Conservation (phyloP, 805 yeast species). For the Barnettozyma sucrosica region DNA sequence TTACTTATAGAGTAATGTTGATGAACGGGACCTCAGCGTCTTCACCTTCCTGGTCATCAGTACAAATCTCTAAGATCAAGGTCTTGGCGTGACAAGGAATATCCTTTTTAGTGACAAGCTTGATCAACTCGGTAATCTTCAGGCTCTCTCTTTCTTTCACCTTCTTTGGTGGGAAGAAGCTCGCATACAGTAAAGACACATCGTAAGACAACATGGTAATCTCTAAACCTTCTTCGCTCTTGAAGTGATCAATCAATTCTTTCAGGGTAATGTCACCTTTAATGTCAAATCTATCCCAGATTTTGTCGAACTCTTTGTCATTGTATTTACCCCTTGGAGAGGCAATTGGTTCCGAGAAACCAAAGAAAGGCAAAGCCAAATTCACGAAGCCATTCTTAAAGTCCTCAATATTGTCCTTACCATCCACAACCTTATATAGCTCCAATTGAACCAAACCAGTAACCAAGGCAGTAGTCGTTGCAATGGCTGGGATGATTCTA, state of each 20-base stretch:
- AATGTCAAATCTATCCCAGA: slow-evolving; percentile 93
- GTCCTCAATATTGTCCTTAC: slow-evolving; percentile 68
- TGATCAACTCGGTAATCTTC: slow-evolving; percentile 70
- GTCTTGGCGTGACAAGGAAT: slow-evolving; percentile 68
- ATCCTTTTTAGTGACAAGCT: slow-evolving; percentile 79
- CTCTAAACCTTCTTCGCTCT: slow-evolving; percentile 76
- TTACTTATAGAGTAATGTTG: slow-evolving; percentile 46
- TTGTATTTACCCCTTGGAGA: slow-evolving; percentile 82
- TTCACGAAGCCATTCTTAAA: slow-evolving; percentile 91
- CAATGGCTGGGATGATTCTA: slow-evolving; percentile 96
- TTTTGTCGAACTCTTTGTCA: slow-evolving; percentile 70
- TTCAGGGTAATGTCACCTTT: slow-evolving; percentile 71
- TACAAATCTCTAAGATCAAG: slow-evolving; percentile 82
- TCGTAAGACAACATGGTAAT: slow-evolving; percentile 90
- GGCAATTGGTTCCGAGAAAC: slow-evolving; percentile 92
- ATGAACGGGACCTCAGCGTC: slow-evolving; percentile 94
- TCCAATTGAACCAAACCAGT: slow-evolving; percentile 93
- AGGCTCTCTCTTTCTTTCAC: slow-evolving; percentile 66
- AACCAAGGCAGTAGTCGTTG: slow-evolving; percentile 97
- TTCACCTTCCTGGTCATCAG: slow-evolving; percentile 88
- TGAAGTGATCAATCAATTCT: slow-evolving; percentile 68
- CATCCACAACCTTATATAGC: slow-evolving; percentile 81
- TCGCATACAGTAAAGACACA: slow-evolving; percentile 83
- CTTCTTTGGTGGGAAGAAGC: slow-evolving; percentile 90
- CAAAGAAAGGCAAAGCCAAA: slow-evolving; percentile 91